Conservation (phyloP, 495 filamentous ascomycete genomes). For the Penicillium tannophilum region DNA sequence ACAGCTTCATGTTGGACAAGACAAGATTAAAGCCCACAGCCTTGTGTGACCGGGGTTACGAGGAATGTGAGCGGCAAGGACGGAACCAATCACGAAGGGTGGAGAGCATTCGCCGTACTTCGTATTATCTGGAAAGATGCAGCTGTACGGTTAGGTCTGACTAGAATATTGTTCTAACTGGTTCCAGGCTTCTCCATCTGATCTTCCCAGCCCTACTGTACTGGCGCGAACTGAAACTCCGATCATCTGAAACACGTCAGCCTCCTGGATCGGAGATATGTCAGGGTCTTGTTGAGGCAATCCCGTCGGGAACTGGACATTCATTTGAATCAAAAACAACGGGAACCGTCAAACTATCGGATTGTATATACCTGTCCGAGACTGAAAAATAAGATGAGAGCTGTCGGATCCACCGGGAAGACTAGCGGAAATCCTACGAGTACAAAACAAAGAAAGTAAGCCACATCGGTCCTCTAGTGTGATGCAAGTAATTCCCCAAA, state of each 20-base stretch:
- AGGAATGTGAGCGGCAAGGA: slow-evolving; percentile 3
- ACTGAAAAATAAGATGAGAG: not conserved
- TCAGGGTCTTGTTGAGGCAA: slow-evolving; percentile 2
- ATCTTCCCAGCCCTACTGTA: slow-evolving; percentile 5
- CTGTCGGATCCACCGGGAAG: not conserved
- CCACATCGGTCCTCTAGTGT: not conserved
- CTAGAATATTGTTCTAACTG: not conserved
- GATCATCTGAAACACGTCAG: slow-evolving; percentile 15
- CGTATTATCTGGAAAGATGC: not conserved
- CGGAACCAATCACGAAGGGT: not conserved
- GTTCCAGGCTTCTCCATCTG: not conserved
- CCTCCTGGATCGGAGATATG: slow-evolving; percentile 8
- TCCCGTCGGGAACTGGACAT: not conserved
- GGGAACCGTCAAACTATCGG: not conserved
- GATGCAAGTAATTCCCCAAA: not conserved
- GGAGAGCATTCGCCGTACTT: not conserved
- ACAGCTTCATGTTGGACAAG: not conserved
- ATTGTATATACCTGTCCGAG: not conserved
- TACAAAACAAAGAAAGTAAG: not conserved
- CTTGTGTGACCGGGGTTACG: not conserved
- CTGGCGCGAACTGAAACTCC: slow-evolving; percentile 22
- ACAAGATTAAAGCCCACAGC: not conserved
- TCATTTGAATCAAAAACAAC: not conserved
- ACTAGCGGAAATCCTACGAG: not conserved
- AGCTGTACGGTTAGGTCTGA: not conserved